These are phyloP conservation scores for Fusarium albosuccineum DNA, from an alignment of 2,329 filamentous ascomycete species.

Conservation along the genomic window DNA sequence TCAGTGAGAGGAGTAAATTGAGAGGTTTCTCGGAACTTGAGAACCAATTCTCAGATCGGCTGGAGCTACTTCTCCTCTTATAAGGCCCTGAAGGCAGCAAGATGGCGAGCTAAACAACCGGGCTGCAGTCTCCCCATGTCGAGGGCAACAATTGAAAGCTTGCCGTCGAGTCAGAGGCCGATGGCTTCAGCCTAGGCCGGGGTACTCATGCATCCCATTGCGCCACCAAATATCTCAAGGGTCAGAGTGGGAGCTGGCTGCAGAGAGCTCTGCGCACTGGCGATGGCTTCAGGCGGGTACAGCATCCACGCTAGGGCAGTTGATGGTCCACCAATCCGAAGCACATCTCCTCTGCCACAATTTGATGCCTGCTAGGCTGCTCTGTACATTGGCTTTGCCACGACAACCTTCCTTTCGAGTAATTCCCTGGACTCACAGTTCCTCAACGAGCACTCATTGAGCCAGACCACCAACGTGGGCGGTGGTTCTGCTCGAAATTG, in stretches of 20 bases:
- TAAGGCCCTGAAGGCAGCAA: conserved; percentile 18
- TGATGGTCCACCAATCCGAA: conserved; percentile 20
- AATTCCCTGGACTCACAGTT: not conserved
- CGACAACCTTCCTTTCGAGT: not conserved
- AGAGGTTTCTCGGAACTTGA: not conserved
- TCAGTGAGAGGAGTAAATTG: conserved; percentile 2
- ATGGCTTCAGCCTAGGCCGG: conserved; percentile 29
- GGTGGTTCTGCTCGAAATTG: conserved; percentile 15
- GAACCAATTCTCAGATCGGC: not conserved
- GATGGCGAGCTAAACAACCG: conserved; percentile 1
- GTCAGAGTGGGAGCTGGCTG: conserved; percentile 21
- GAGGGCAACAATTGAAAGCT: conserved; percentile 21
- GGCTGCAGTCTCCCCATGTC: conserved; percentile 7
- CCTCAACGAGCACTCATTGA: not conserved
- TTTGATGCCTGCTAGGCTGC: conserved; percentile 2
- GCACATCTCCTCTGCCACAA: not conserved
- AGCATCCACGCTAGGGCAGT: conserved; percentile 16
- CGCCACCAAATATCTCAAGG: conserved; percentile 36
- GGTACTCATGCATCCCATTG: conserved; percentile 31
- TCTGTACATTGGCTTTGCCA: not conserved
- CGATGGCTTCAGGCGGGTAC: conserved; percentile 41
- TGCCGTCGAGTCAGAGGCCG: conserved; percentile 15
- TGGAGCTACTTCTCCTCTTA: conserved; percentile 25
- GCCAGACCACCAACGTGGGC: not conserved
- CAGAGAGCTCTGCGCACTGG: conserved; percentile 7